Evolutionary conservation across 179 eudicot species (phyloP).

Genomic region (Silene noctiflora): DNA sequence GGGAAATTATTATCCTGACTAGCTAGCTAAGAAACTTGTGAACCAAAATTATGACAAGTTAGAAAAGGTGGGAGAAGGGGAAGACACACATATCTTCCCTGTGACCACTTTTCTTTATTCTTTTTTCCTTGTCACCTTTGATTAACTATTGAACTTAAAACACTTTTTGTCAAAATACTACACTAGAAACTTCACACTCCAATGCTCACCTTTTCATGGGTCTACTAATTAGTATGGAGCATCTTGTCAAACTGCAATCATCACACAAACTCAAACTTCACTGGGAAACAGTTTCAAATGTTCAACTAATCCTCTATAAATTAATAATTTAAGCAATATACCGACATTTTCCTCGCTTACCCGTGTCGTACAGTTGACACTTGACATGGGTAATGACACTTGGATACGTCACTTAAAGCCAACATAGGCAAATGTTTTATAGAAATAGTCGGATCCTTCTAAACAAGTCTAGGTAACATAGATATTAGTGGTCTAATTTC

Average conservation of each 20-base stretch:
- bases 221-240: conserved; percentile 13
- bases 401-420: too few relatives aligned
- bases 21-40: conserved; percentile 9
- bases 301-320: not conserved
- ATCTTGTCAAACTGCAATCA: conserved; percentile 35
- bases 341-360: not conserved
- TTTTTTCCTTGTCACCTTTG: not conserved
- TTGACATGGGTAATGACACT: too few relatives aligned
- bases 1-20: not conserved
- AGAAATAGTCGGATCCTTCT: too few relatives aligned
- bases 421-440: too few relatives aligned
- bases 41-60: conserved; percentile 1
- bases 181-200: conserved; percentile 21
- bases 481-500: not conserved
- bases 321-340: not conserved
- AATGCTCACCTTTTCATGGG: conserved; percentile 26
- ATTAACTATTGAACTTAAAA: not conserved
- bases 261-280: conserved; percentile 14
- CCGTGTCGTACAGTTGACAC: too few relatives aligned
- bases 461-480: not conserved
- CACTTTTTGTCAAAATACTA: conserved; percentile 3
- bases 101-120: not conserved
- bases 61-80: not conserved
- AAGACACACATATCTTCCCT: not conserved
- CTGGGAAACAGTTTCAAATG: conserved; percentile 18